Percentiles rank a stretch among this genome's conserved stretches.
Evolutionary conservation across 176 grass and related monocot species (phyloP).

Genomic region (Secale cereale): DNA sequence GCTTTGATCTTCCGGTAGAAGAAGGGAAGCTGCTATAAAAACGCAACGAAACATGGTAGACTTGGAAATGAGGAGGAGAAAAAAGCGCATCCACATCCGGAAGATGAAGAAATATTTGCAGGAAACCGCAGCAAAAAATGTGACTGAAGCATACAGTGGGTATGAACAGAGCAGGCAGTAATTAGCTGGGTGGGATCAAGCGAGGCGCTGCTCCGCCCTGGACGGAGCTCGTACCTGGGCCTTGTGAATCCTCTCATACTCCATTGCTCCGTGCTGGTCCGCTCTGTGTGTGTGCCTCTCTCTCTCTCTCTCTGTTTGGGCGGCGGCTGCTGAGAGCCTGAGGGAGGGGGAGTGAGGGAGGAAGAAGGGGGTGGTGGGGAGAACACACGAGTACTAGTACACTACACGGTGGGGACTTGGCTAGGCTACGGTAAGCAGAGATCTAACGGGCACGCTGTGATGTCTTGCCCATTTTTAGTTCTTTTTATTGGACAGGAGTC

Average conservation of each 20-base stretch:
- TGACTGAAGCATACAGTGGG: not conserved
- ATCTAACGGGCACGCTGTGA: constrained; percentile 28
- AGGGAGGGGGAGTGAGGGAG: not conserved
- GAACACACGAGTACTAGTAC: not conserved
- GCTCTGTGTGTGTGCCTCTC: not conserved
- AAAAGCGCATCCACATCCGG: not conserved
- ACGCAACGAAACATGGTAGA: not conserved
- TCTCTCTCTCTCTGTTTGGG: not conserved
- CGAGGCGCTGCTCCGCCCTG: not conserved
- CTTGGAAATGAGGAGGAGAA: not conserved
- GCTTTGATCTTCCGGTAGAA: not conserved
- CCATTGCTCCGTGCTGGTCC: constrained; percentile 46
- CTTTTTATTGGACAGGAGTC: constrained; percentile 7
- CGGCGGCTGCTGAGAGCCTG: constrained; percentile 8
- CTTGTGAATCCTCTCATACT: constrained; percentile 96
- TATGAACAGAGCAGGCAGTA: not conserved
- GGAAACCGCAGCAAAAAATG: constrained; percentile 8
- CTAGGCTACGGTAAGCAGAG: constrained; percentile 22
- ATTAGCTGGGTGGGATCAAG: not conserved
- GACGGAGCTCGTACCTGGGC: constrained; percentile 56
- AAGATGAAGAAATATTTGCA: not conserved
- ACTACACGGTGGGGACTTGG: not conserved
- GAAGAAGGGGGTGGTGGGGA: not conserved
- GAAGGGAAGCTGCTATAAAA: not conserved
- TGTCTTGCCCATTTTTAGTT: constrained; percentile 19